Evolutionary conservation across 2,329 filamentous ascomycete genomes (phyloP).

Genomic region (Xylariaceae sp.): DNA sequence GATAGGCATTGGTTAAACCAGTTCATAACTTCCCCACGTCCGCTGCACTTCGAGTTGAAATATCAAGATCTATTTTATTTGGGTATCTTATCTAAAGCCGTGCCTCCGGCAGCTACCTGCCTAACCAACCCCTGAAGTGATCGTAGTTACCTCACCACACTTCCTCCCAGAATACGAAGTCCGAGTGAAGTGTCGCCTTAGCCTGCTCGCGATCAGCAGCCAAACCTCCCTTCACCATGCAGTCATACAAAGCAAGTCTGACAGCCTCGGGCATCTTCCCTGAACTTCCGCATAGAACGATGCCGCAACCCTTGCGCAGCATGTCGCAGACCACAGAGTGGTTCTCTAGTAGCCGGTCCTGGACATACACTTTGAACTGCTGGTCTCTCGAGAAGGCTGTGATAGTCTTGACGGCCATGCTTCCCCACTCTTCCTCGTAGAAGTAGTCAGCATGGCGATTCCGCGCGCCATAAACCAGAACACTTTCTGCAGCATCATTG

Average conservation of each 20-base stretch:
- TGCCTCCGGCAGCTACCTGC: background rate
- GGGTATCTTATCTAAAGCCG: background rate
- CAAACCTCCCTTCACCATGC: conserved; percentile 37
- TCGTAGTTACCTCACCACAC: conserved; percentile 43
- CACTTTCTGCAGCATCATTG: conserved; percentile 10
- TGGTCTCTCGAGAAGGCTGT: conserved; percentile 70
- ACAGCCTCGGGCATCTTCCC: conserved; percentile 55
- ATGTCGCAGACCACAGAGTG: conserved; percentile 34
- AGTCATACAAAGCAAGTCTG: conserved; percentile 46
- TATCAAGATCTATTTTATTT: background rate
- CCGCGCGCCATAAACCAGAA: conserved; percentile 82
- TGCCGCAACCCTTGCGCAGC: conserved; percentile 40
- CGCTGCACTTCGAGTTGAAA: no score
- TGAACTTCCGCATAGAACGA: conserved; percentile 53
- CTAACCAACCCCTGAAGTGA: background rate
- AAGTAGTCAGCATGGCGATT: conserved; percentile 72
- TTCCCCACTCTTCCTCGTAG: conserved; percentile 70
- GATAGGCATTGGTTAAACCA: no score
- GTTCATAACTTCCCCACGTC: no score
- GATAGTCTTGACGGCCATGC: conserved; percentile 47
- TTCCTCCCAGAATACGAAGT: conserved; percentile 48
- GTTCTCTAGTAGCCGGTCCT: conserved; percentile 47
- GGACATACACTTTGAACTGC: conserved; percentile 49
- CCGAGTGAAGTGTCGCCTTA: conserved; percentile 29
- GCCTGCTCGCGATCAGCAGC: conserved; percentile 35